Evolutionary conservation across 2,329 filamentous ascomycete species (phyloP), one percentile per base, ranked within the genome.

Genomic region (Cucurbitaria berberidis): DNA sequence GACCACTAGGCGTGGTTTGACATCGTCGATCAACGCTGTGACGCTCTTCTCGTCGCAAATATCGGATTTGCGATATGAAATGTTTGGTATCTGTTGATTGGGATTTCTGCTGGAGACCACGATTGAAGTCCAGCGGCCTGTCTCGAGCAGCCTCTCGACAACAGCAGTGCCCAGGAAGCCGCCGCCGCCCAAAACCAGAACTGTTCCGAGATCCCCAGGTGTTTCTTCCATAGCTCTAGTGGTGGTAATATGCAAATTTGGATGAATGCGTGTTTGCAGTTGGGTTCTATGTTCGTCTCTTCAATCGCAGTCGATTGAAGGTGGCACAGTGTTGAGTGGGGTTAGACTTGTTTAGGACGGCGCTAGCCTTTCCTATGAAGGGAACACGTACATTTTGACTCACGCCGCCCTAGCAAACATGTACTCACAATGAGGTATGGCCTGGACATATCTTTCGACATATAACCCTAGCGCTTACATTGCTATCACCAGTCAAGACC

Each of bases 111-210:
- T 45, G 16, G 27, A 24, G 15, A 35, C 48, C 3, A 45, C 40
- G 11, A 51, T 42, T 18, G 19, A 41, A 18, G n/a, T 21, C 29
- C 39, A 46, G 18, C 27, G n/a, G 22, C 18, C 8, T 41, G 34
- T 16, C 3, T 47, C 36, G 27, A 47, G 22, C n/a, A 55, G 22
- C 15, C 40, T 40, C 16, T 55, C 46, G 3, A 45, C 41, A 15
- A 51, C 29, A 15, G 36, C 35, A 1, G 46, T 47, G 21, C 52
- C 52, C 11, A 50, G 26, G 19, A 55, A 50, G 5, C 52, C 52
- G 27, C 22, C 27, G 15, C 52, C 52, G n/a, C 52, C 52, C 11
- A 42, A 39, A 9, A 51, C 35, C n/a, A 51, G 48, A 7, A 51
- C 42, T 10, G 47, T 50, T 13, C 40, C 40, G 30, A 43, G 18